Evolutionary conservation across 2,329 filamentous ascomycete genomes (phyloP), one percentile per base, ranked within the genome.

Genomic region (Lachnellula hyalina): DNA sequence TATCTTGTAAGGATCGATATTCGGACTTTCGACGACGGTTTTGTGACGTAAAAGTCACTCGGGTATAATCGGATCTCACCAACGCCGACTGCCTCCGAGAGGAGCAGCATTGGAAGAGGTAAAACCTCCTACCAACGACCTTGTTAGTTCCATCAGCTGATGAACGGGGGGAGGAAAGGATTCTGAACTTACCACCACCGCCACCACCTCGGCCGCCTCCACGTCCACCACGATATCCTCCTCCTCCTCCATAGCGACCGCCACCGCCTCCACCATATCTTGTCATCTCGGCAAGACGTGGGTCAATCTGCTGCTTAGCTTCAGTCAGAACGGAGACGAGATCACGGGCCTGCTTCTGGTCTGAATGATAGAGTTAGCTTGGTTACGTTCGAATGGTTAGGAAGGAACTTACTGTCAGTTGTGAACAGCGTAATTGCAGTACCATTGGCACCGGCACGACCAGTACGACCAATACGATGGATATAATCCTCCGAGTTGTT

Each of bases 401-500:
- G 21, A 42, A 17, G 23, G 52, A 58, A 88, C 92, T 79, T 82
- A 96, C 93, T 97, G 76, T 97, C 94, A 87, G 93, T 94, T 74
- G 94, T 97, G 77, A 99, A 99, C 70, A 99, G 84, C 63, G 94
- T 97, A 71, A 97, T 97, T 73, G 94, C 94, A 68, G 92, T 97
- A 77, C 94, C 94, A 63, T 87, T 90, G 69, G 87, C 87, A 77
- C 94, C 94, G 71, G 94, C 93, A 80, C 93, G 89, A 68, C 94
- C 93, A 67, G 94, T 97, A 77, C 94, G 89, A 69, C 94, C 94
- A 74, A 93, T 94, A 74, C 94, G 89, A 73, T 96, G 94, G 66
- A 97, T 96, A 70, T 97, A 97, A 72, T 97, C 93, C 79, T 99
- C 94, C 69, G 94, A 85, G 77, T 97, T 97, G 81, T 97, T 97